phyloP scores from a whole-genome alignment of 257 asterid genomes.

The Solanum raphanifolium region DNA sequence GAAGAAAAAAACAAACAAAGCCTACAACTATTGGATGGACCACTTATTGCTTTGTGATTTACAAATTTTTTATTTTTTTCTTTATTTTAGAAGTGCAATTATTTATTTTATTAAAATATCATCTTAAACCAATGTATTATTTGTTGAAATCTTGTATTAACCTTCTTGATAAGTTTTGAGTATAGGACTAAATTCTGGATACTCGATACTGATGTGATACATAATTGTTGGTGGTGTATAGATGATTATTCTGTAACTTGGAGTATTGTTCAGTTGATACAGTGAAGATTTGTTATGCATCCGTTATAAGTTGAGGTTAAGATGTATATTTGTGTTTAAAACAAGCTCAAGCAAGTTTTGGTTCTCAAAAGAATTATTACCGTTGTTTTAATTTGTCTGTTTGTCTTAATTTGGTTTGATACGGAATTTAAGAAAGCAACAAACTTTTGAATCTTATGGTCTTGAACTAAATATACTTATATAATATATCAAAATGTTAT shows the following conservation, averaged over 20 bases:
- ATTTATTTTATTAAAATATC: not conserved
- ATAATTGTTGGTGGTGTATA: too few relatives aligned
- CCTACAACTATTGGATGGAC: constrained; percentile 30
- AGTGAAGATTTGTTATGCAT: not conserved
- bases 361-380: not conserved
- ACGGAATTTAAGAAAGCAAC: too few relatives aligned
- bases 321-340: not conserved
- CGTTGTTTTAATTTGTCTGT: too few relatives aligned
- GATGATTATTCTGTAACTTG: too few relatives aligned
- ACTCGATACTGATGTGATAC: not conserved
- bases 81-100: not conserved
- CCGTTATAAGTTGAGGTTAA: not conserved
- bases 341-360: not conserved
- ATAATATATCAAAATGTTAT: too few relatives aligned
- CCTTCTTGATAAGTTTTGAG: not conserved
- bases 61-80: not conserved
- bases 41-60: constrained; percentile 2
- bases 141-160: not conserved
- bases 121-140: not conserved
- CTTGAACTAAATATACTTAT: not conserved
- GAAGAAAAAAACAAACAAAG: constrained; percentile 19
- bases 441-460: too few relatives aligned
- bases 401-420: too few relatives aligned
- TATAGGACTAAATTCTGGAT: too few relatives aligned
- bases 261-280: not conserved